These are phyloP conservation scores for Theileria orientalis DNA, from an alignment of 169 alveolate genomes.

Conservation along the genomic window DNA sequence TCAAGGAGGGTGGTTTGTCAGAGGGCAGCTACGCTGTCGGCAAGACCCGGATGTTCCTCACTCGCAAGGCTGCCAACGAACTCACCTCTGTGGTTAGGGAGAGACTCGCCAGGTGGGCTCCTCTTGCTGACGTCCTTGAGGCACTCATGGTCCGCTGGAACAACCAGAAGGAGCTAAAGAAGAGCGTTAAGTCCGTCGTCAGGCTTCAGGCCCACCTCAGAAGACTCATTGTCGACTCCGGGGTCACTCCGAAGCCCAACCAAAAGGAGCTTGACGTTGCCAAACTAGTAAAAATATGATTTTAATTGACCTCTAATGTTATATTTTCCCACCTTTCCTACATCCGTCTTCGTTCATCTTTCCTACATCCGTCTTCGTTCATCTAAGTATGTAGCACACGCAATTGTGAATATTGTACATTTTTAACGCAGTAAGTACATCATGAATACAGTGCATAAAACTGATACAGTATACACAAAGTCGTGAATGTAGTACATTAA, in stretches of 20 bases:
- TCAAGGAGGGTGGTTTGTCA: constrained; percentile 67
- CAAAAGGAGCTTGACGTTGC: no score
- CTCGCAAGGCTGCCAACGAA: constrained; percentile 83
- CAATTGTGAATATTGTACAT: no score
- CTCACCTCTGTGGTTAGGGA: constrained; percentile 84
- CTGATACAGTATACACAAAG: no score
- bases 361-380: no score
- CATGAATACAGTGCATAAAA: no score
- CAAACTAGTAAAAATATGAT: neutral
- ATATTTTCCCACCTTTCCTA: neutral
- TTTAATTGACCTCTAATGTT: neutral
- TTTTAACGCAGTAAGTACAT: no score
- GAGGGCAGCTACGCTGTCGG: constrained; percentile 75
- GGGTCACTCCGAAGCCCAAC: constrained; percentile 47
- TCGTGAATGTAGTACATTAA: no score
- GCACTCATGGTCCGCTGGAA: constrained; percentile 74
- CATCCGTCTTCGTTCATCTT: no score
- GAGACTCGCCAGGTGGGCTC: constrained; percentile 85
- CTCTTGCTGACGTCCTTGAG: constrained; percentile 81
- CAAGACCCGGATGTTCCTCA: constrained; percentile 87
- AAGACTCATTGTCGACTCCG: constrained; percentile 47
- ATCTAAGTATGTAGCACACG: no score
- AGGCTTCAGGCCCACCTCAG: constrained; percentile 88
- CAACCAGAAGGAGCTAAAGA: constrained; percentile 55
- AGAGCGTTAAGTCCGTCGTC: constrained; percentile 71